A percentile compares a stretch with the other conserved stretches of the same genome.
Evolutionary conservation across 2,329 filamentous ascomycete species (phyloP).

Genomic region (Cladophialophora psammophila): DNA sequence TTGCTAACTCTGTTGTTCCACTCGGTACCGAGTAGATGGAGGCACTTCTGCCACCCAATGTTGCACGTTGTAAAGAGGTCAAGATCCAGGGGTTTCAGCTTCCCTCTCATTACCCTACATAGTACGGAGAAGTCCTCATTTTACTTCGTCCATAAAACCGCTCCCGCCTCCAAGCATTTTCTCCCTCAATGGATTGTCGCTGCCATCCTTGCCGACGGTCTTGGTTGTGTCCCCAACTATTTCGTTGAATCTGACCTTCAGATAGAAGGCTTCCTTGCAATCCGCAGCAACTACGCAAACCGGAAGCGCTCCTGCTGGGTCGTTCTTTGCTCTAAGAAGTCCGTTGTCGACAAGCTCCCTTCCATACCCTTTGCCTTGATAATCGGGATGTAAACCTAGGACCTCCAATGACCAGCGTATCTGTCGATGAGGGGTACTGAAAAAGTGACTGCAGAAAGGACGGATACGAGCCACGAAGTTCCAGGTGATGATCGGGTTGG

Average conservation of each 20-base stretch:
- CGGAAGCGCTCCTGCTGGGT: conserved; percentile 25
- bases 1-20: background rate
- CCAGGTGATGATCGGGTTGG: conserved; percentile 22
- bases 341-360: conserved; percentile 23
- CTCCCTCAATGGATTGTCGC: conserved; percentile 24
- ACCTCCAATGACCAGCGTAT: conserved; percentile 31
- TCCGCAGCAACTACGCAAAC: conserved; percentile 26
- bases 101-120: too few species aligned
- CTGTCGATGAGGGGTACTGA: conserved; percentile 25
- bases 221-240: conserved; percentile 24
- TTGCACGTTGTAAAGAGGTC: too few species aligned
- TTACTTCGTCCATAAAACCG: conserved; percentile 30
- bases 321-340: conserved; percentile 20
- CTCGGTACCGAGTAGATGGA: background rate
- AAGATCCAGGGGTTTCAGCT: too few species aligned
- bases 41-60: too few species aligned
- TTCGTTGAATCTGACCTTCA: conserved; percentile 30
- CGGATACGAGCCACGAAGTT: conserved; percentile 22
- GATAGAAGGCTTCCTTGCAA: conserved; percentile 30
- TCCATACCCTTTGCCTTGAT: conserved; percentile 31
- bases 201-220: conserved; percentile 8
- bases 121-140: background rate
- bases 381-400: conserved; percentile 26
- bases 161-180: conserved; percentile 25
- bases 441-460: conserved; percentile 22